Evolutionary conservation across 805 yeast species (phyloP).

Genomic region (Candida endomychidarum): DNA sequence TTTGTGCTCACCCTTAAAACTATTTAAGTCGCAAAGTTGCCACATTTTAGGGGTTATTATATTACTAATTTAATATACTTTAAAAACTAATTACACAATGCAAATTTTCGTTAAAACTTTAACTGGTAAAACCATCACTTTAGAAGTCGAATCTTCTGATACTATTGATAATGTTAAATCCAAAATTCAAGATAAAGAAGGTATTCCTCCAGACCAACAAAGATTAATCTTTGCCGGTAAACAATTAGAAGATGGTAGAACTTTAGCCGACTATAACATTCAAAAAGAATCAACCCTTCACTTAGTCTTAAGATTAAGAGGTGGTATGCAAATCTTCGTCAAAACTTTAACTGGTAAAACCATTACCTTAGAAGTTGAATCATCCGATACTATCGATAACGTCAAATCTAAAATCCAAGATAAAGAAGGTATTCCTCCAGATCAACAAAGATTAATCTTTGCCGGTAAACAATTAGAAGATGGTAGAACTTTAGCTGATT

Average conservation of each 20-base stretch:
- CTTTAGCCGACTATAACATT: conserved; percentile 98
- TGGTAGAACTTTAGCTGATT: conserved; percentile 94
- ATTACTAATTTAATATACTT: too few relatives aligned
- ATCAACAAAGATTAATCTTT: conserved; percentile 94
- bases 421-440: conserved; percentile 97
- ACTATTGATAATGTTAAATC: conserved; percentile 98
- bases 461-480: conserved; percentile 98
- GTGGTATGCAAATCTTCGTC: conserved; percentile 64
- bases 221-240: conserved; percentile 99
- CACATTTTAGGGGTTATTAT: conserved; percentile 5
- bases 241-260: conserved; percentile 99
- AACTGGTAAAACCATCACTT: conserved; percentile 98
- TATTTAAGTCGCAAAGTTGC: conserved; percentile 8
- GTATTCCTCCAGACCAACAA: conserved; percentile 99
- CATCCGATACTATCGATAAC: conserved; percentile 95
- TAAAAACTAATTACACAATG: conserved; percentile 46
- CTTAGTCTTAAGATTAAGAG: conserved; percentile 95
- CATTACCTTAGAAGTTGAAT: conserved; percentile 91
- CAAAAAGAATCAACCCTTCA: conserved; percentile 99
- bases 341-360: conserved; percentile 64
- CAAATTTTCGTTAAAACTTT: conserved; percentile 99
- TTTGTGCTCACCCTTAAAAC: conserved; percentile 8
- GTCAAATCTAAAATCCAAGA: conserved; percentile 97
- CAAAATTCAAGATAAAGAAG: conserved; percentile 98
- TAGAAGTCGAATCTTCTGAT: conserved; percentile 98